These are phyloP conservation scores for Colletotrichum horii DNA, from an alignment of 2,329 filamentous ascomycete genomes.

Conservation along the genomic window DNA sequence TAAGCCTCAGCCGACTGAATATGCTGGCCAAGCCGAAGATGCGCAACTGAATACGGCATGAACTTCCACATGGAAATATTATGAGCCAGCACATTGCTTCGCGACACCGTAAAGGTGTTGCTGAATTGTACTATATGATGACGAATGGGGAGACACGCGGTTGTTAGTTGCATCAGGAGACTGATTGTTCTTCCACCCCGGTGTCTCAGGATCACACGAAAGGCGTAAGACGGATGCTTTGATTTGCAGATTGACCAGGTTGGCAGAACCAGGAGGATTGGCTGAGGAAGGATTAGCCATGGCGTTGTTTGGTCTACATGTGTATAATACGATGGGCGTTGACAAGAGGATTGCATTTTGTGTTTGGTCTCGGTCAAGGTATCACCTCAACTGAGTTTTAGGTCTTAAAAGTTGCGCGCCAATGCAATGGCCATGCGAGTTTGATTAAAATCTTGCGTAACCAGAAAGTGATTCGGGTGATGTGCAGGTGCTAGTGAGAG, in stretches of 20 bases:
- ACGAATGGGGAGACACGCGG: not conserved
- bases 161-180: not conserved
- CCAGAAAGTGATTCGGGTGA: not conserved
- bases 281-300: not conserved
- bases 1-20: constrained; percentile 65
- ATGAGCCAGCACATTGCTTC: not conserved
- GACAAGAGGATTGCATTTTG: not conserved
- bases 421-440: not conserved
- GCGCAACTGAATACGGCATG: constrained; percentile 43
- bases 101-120: not conserved
- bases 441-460: not conserved
- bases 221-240: constrained; percentile 11
- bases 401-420: constrained; percentile 6
- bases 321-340: constrained; percentile 17
- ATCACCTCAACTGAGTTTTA: not conserved
- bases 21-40: constrained; percentile 67
- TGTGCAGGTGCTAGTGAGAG: not conserved
- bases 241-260: not conserved
- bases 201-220: not conserved
- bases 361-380: not conserved
- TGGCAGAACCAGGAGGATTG: not conserved
- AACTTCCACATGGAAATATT: not conserved
- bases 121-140: constrained; percentile 15
- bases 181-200: not conserved
- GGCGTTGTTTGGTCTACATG: not conserved